Evolutionary conservation across 2,329 filamentous ascomycete species (phyloP), one percentile per base, ranked within the genome.

Genomic region (Myriosclerotinia scirpicola): DNA sequence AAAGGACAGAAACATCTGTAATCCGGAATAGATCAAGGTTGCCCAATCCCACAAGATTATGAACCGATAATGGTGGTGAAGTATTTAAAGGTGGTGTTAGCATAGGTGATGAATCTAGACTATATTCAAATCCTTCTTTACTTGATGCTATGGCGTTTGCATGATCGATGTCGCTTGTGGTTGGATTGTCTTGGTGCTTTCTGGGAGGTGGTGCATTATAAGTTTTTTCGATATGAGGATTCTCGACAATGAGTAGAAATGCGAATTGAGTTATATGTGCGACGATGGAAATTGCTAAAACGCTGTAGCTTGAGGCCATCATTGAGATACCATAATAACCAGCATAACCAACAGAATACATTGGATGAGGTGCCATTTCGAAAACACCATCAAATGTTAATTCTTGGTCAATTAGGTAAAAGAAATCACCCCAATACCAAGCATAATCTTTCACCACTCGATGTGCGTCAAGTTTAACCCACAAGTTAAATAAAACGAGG

Each of bases 391-490:
- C 95, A 78, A 99, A 99, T 60, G 93, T 98, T 77, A 99, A 83
- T 76, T 97, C 92, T 80, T 98, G 93, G 79, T 99, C 95, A 78
- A 99, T 92, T 75, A 99, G 88, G 80, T 93, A 99, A 83, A 98
- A 99, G 80, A 98, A 98, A 79, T 99, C 95, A 69, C 95, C 95
- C 95, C 95, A 99, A 80, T 98, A 99, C 95, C 95, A 99, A 38
- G 95, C 95, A 80, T 93, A 99, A 79, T 99, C 95, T 79, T 98
- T 98, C 76, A 99, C 95, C 60, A 99, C 95, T 69, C 95, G 87
- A 79, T 99, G 95, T 26, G 95, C 95, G 79, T 99, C 95, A 69
- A 99, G 84, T 80, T 99, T 99, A 70, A 99, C 95, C 93, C 95
- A 98, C 30, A 98, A 84, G 78, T 98, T 99, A 85, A 99, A 98